These are phyloP conservation scores for Phytophthora ohioensis DNA, from an alignment of 352 stramenopile species.

Conservation along the genomic window DNA sequence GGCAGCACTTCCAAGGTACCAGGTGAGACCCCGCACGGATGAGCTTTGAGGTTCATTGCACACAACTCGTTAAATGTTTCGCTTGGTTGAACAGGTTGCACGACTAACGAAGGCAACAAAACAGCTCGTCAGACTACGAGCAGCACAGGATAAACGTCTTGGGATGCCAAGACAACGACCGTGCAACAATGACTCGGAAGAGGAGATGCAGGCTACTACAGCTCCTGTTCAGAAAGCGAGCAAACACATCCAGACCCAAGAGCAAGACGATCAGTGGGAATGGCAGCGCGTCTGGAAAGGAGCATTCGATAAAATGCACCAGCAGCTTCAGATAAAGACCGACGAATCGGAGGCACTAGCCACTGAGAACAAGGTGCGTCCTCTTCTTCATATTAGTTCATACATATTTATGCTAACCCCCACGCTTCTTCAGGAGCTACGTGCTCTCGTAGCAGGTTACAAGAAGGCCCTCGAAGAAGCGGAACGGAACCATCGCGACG, in stretches of 20 bases:
- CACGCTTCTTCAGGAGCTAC: conserved; percentile 47
- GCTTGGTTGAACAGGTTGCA: conserved; percentile 33
- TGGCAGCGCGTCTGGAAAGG: conserved; percentile 79
- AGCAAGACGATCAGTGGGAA: conserved; percentile 74
- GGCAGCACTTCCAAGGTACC: conserved; percentile 53
- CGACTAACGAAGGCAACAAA: conserved; percentile 21
- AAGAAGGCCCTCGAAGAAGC: conserved; percentile 54
- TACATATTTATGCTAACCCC: background rate
- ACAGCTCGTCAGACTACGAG: conserved; percentile 2
- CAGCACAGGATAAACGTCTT: background rate
- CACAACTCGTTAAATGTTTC: background rate
- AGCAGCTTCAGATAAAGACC: conserved; percentile 44
- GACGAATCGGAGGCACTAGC: conserved; percentile 43
- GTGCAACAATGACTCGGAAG: conserved; percentile 21
- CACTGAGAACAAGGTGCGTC: conserved; percentile 56
- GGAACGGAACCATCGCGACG: conserved; percentile 37
- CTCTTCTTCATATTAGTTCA: background rate
- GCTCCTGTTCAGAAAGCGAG: conserved; percentile 36
- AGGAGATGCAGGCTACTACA: background rate
- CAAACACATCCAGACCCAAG: conserved; percentile 67
- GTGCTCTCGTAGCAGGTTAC: conserved; percentile 44
- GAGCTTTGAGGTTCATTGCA: background rate
- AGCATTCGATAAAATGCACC: conserved; percentile 68
- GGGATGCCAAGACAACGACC: background rate
- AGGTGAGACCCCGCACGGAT: conserved; percentile 30